Conservation (phyloP, 352 stramenopile species). For the Globisporangium orthogonon region DNA sequence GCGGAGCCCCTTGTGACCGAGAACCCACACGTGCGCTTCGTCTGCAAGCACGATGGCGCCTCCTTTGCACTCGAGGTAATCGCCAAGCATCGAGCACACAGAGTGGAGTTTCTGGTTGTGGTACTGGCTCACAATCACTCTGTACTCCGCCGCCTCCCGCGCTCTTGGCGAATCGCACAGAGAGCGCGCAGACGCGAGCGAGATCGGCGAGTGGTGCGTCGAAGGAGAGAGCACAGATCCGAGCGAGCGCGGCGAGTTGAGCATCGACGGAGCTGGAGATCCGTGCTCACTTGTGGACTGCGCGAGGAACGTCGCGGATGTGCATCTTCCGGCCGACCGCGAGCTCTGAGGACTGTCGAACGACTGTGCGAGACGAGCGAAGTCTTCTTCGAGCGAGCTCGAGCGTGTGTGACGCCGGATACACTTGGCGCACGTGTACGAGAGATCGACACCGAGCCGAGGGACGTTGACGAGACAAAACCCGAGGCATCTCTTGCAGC, state of each 20-base stretch:
- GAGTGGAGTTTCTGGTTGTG: conserved; percentile 67
- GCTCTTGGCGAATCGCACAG: conserved; percentile 21
- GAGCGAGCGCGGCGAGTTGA: conserved; percentile 18
- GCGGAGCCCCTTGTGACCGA: conserved; percentile 52
- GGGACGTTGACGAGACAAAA: conserved; percentile 70
- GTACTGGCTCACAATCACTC: conserved; percentile 70
- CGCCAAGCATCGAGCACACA: conserved; percentile 52
- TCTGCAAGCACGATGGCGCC: conserved; percentile 60
- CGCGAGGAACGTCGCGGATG: conserved; percentile 7
- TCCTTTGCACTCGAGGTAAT: conserved; percentile 69
- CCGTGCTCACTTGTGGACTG: conserved; percentile 6
- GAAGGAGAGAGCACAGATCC: conserved; percentile 15
- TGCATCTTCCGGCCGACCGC: conserved; percentile 1
- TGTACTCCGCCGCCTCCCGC: conserved; percentile 27
- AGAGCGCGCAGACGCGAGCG: too few relatives aligned
- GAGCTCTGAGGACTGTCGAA: conserved; percentile 22
- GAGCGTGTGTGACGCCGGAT: conserved; percentile 48
- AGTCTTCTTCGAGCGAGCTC: conserved; percentile 35
- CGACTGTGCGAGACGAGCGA: conserved; percentile 33
- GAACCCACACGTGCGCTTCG: conserved; percentile 53
- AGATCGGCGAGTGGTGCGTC: too few relatives aligned
- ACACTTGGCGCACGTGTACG: conserved; percentile 56
- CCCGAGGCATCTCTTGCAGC: conserved; percentile 54
- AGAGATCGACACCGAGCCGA: conserved; percentile 48
- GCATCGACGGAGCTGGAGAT: neutral